Percentiles rank a stretch among this genome's conserved stretches.
Conservation (phyloP, 2,329 filamentous ascomycete species). For the Aureobasidium vineae region DNA sequence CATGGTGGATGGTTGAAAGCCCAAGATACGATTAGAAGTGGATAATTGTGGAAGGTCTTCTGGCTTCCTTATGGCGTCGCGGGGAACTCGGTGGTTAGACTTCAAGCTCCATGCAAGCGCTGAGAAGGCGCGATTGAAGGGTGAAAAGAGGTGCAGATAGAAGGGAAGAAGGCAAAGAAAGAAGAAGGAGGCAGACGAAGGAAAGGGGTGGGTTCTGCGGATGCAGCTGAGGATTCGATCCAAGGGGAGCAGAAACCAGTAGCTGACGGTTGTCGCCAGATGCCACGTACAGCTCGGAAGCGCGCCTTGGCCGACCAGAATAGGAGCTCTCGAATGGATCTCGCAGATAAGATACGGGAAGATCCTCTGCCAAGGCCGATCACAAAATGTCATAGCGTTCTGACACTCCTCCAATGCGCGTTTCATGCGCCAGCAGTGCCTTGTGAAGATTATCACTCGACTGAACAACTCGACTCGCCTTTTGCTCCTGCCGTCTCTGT, state of each 20-base stretch:
- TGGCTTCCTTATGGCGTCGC: conserved; percentile 1
- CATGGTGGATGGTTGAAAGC: conserved; percentile 7
- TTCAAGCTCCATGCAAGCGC: conserved; percentile 24
- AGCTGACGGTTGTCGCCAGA: conserved; percentile 9
- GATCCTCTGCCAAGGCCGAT: conserved; percentile 6
- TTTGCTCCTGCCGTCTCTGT: background rate
- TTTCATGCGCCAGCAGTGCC: background rate
- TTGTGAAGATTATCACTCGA: background rate
- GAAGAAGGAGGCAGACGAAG: conserved; percentile 5
- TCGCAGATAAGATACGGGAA: conserved; percentile 4
- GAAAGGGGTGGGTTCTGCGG: conserved; percentile 1
- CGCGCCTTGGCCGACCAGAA: conserved; percentile 8
- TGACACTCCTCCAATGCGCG: background rate
- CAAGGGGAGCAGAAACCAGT: conserved; percentile 6
- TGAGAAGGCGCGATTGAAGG: background rate
- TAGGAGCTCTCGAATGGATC: background rate
- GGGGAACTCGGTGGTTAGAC: conserved; percentile 19
- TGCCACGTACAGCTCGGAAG: conserved; percentile 16
- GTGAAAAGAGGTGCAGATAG: background rate
- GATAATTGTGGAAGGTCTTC: conserved; percentile 20
- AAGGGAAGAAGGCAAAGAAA: conserved; percentile 16
- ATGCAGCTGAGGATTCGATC: conserved; percentile 5
- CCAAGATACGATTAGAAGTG: conserved; percentile 15
- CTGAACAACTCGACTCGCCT: background rate
- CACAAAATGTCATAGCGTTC: background rate